Evolutionary conservation across 2,329 filamentous ascomycete species (phyloP).

Genomic region (Monosporascus cannonballus): DNA sequence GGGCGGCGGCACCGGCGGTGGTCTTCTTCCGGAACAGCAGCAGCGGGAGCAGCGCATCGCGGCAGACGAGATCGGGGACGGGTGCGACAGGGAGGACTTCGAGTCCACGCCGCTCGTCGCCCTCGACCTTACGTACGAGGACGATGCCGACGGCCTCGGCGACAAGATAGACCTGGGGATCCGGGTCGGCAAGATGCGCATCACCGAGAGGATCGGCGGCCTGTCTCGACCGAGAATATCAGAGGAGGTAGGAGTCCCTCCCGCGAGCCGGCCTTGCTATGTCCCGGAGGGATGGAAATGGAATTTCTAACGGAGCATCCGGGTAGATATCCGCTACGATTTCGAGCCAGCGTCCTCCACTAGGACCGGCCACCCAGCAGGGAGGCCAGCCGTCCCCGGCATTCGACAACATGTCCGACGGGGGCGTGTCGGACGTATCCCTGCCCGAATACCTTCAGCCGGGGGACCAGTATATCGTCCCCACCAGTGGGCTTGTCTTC

Average conservation of each 20-base stretch:
- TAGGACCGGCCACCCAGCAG: constrained; percentile 11
- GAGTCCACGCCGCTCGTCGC: constrained; percentile 58
- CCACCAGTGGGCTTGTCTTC: constrained; percentile 63
- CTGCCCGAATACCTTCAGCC: constrained; percentile 55
- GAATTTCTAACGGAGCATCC: constrained; percentile 2
- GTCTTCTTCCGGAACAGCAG: not conserved
- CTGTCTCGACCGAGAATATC: constrained; percentile 64
- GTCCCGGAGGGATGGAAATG: not conserved
- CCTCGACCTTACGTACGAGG: constrained; percentile 63
- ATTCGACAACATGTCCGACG: constrained; percentile 18
- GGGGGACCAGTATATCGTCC: constrained; percentile 60
- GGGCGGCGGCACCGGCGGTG: constrained; percentile 11
- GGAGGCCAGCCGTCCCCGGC: constrained; percentile 14
- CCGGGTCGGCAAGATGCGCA: constrained; percentile 63
- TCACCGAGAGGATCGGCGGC: constrained; percentile 70
- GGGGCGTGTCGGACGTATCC: constrained; percentile 17
- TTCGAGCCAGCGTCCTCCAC: constrained; percentile 15
- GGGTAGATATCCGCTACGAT: constrained; percentile 30
- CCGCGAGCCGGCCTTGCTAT: constrained; percentile 1
- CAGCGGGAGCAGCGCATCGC: constrained; percentile 31
- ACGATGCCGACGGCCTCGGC: constrained; percentile 48
- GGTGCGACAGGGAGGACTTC: constrained; percentile 53
- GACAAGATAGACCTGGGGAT: constrained; percentile 69
- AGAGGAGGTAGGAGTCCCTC: constrained; percentile 52
- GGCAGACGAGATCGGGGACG: constrained; percentile 47